phyloP scores from a whole-genome alignment of 2,329 filamentous ascomycete genomes.

The Pseudocercospora fuligena region DNA sequence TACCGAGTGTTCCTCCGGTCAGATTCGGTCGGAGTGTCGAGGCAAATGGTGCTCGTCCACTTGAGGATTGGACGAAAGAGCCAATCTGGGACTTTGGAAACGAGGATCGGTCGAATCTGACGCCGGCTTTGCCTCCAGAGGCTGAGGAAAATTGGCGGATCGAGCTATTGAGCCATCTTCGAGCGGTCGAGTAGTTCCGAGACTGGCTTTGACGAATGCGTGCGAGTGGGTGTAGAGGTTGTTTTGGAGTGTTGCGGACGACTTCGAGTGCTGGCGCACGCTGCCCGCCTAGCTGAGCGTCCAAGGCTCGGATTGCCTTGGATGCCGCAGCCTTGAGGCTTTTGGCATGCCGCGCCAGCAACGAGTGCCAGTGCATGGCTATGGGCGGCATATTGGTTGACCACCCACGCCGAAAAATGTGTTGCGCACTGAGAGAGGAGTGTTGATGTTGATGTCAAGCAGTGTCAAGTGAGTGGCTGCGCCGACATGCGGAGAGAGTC shows the following conservation, averaged over 20 bases:
- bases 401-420: neutral
- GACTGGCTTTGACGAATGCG: constrained; percentile 67
- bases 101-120: constrained; percentile 56
- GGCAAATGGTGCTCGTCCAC: constrained; percentile 82
- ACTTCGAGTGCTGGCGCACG: constrained; percentile 58
- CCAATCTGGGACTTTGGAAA: constrained; percentile 63
- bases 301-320: constrained; percentile 36
- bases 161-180: constrained; percentile 49
- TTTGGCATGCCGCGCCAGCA: constrained; percentile 41
- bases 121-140: constrained; percentile 39
- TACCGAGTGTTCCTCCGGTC: constrained; percentile 81
- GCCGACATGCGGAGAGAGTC: neutral
- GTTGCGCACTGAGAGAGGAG: constrained; percentile 22
- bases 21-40: constrained; percentile 88
- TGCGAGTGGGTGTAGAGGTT: constrained; percentile 66
- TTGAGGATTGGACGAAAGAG: constrained; percentile 64
- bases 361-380: constrained; percentile 43
- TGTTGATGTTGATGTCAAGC: constrained; percentile 20
- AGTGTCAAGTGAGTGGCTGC: constrained; percentile 2
- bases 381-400: constrained; percentile 42
- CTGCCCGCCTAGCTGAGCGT: constrained; percentile 42
- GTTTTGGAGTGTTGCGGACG: constrained; percentile 60
- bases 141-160: constrained; percentile 60
- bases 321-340: constrained; percentile 38
- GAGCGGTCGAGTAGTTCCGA: constrained; percentile 65